Evolutionary conservation across 805 yeast genomes (phyloP), one percentile per base, ranked within the genome.

Genomic region (Barnettozyma sp.): DNA sequence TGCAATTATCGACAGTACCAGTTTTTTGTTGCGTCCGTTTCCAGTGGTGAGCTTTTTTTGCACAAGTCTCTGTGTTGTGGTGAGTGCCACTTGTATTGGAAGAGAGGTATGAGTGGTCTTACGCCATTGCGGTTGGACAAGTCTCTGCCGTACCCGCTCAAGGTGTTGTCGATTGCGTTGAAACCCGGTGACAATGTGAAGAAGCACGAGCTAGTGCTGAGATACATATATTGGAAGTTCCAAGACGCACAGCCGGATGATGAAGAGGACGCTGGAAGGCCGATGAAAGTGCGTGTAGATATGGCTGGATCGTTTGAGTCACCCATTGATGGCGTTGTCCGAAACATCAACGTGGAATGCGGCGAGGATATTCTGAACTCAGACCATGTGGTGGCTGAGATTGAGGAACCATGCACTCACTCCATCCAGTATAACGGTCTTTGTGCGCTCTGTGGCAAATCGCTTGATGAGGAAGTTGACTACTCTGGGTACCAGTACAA

Each of bases 351-450:
- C 17, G 68, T 85, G 5, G 55, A 60, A 7, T 63, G 64, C 1
- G 80, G 82, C 26, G 86, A 83, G 47, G 77, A 73, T 43, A 63
- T 90, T 13, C 55, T 56, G 10, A 54, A 59, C 21, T 39, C 60
- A 10, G 65, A 66, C 23, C 73, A 72, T 37, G 63, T 63, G 3
- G 62, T 90, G 11, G 68, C 78, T 20, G 62, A 65, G 26, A 67
- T 90, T 12, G 59, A 64, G 28, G 97, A 94, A 54, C 86, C 94
- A 0, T 92, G 98, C 52, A 70, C 85, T 10, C 98, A 92, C 59
- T 75, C 90, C 2, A 87, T 92, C 19, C 97, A 92, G 48, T 92
- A 81, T 46, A 10, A 35, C 22, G n/a, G 43, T 19, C 15, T 42
- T 29, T 15, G 27, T 33, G 10, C 45, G 19, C 16, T 43, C 39